Evolutionary conservation across 768 basidiomycete species (phyloP), one percentile per base, ranked within the genome.

Genomic region (Scleroderma bovista): DNA sequence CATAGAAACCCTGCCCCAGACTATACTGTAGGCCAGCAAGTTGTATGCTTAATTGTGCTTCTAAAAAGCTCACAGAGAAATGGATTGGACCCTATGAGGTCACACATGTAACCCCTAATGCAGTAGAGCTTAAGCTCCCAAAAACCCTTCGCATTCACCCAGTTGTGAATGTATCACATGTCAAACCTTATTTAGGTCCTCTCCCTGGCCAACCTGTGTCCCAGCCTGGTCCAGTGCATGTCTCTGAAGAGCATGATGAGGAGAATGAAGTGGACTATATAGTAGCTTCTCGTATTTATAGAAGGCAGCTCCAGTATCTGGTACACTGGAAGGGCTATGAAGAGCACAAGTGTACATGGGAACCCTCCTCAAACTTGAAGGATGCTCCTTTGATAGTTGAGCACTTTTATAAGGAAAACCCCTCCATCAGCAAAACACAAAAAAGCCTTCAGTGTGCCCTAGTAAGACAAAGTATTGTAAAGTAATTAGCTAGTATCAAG

Each of bases 51-150:
- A 47, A 61, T 15, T 32, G 50, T 6, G 57, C 60, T 5, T 40
- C 47, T 2, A 57, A 57, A 40, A 69, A 67, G 48, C 33, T 69
- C 48, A 63, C 40, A 0, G 48, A 44, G 31, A 32, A 17, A 13
- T 44, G 48, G 40, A 5, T 51, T 9, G 24, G 50, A 5, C 68
- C 65, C 1, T 70, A 63, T 50, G 50, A 69, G 24, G 24, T 49
- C 3, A 33, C 59, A 19, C 52, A 53, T 33, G 19, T 66, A 11
- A 57, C 59, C 4, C 22, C 16, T 6, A 47, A 47, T 15, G 12
- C 36, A 13, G 46, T 47, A 9, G 38, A 47, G 38, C 20, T 47
- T 4, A 44, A 24, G 43, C n/a, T 44, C 6, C 22, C 24, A 23
- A 44, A 44, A 15, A 15, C 16, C 7, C 24, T 44, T 16, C 10